Evolutionary conservation across 2,329 filamentous ascomycete genomes (phyloP).

Genomic region (Fusarium euwallaceae): DNA sequence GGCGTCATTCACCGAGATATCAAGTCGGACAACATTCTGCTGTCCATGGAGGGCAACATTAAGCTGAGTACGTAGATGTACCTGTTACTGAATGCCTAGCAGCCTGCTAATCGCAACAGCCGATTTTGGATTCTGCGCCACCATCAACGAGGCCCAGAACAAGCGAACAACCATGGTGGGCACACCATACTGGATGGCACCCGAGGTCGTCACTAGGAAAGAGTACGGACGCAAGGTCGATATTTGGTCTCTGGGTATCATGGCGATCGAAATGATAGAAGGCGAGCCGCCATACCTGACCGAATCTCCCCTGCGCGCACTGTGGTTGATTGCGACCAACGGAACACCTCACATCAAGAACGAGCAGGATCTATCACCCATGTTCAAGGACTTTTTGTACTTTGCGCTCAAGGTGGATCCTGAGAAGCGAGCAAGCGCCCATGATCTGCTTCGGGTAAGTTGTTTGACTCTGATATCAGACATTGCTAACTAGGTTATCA

Average conservation of each 20-base stretch:
- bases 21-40: conserved; percentile 97
- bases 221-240: conserved; percentile 99
- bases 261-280: conserved; percentile 99
- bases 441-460: conserved; percentile 90
- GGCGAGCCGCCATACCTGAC: conserved; percentile 97
- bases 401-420: conserved; percentile 97
- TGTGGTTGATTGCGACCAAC: conserved; percentile 97
- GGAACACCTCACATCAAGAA: conserved; percentile 97
- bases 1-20: conserved; percentile 99
- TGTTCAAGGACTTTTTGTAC: conserved; percentile 92
- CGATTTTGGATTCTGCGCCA: conserved; percentile 98
- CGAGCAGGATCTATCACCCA: conserved; percentile 81
- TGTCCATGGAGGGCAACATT: conserved; percentile 95
- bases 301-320: conserved; percentile 90
- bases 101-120: conserved; percentile 67
- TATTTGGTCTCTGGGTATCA: conserved; percentile 98
- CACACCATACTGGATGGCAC: conserved; percentile 99
- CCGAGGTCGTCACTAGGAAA: conserved; percentile 96
- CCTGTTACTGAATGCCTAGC: conserved; percentile 48
- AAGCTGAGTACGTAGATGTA: conserved; percentile 82
- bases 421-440: conserved; percentile 94
- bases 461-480: conserved; percentile 43
- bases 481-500: conserved; percentile 52
- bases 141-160: conserved; percentile 96
- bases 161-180: conserved; percentile 99